These are phyloP conservation scores for Aeschynomene evenia DNA, from an alignment of 306 rosid genomes.

Conservation along the genomic window DNA sequence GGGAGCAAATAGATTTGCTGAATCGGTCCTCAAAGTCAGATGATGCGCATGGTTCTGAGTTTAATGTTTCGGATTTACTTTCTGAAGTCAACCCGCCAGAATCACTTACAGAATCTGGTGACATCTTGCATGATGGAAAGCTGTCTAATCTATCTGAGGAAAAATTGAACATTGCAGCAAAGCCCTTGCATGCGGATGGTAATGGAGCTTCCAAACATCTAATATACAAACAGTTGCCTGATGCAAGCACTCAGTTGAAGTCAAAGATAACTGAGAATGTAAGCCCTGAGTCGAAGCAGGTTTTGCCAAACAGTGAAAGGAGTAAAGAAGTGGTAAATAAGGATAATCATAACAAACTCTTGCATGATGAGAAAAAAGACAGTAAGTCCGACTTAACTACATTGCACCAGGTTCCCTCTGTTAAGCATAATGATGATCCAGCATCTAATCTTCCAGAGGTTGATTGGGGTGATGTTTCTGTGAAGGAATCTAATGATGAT, in stretches of 20 bases:
- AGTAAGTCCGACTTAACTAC: constrained; percentile 27
- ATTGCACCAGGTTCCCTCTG: constrained; percentile 40
- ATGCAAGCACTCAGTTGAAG: constrained; percentile 45
- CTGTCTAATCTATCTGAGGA: constrained; percentile 28
- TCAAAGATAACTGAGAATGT: constrained; percentile 47
- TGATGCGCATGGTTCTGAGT: constrained; percentile 52
- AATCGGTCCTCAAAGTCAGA: constrained; percentile 80
- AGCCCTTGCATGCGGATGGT: constrained; percentile 33
- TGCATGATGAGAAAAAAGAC: constrained; percentile 34
- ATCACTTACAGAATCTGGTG: constrained; percentile 40
- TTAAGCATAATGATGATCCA: constrained; percentile 46
- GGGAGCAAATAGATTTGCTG: constrained; percentile 73
- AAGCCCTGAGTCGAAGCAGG: constrained; percentile 41
- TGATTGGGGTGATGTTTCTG: constrained; percentile 47
- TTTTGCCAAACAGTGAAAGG: constrained; percentile 30
- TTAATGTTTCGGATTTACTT: constrained; percentile 50
- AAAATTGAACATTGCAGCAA: constrained; percentile 7
- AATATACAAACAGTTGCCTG: constrained; percentile 50
- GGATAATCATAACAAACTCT: constrained; percentile 21
- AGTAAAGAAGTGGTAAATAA: constrained; percentile 18
- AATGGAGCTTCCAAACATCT: constrained; percentile 55
- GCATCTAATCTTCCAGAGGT: constrained; percentile 49
- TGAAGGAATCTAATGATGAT: constrained; percentile 38
- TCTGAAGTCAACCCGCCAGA: constrained; percentile 43
- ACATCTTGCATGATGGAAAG: constrained; percentile 46